These are phyloP conservation scores for Coniosporium tulheliwenetii DNA, from an alignment of 2,329 filamentous ascomycete species.

Conservation along the genomic window DNA sequence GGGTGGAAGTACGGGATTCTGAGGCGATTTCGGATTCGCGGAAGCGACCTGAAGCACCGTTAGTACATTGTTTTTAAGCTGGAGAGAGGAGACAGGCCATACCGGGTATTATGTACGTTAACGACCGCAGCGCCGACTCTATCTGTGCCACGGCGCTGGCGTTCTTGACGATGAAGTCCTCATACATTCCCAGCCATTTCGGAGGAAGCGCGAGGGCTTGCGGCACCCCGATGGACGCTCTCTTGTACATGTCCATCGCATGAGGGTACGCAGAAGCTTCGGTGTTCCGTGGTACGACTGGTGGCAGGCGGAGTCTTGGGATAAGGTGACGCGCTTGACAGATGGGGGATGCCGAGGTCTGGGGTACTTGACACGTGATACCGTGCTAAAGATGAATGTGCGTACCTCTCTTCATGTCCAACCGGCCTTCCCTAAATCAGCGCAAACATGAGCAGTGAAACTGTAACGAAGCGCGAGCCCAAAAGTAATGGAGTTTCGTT, in stretches of 20 bases:
- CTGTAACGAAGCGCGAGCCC: no score
- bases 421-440: no score
- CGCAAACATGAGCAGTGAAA: no score
- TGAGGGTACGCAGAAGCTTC: slow-evolving; percentile 2
- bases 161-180: slow-evolving; percentile 89
- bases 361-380: no score
- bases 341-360: no score
- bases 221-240: slow-evolving; percentile 14
- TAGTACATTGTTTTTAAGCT: slow-evolving; percentile 5
- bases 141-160: slow-evolving; percentile 87
- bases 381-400: no score
- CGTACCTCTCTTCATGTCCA: no score
- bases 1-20: slow-evolving; percentile 48
- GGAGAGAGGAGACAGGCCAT: slow-evolving; percentile 9
- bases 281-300: slow-evolving; percentile 1
- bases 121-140: slow-evolving; percentile 76
- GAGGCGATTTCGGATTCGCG: slow-evolving; percentile 90
- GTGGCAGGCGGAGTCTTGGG: slow-evolving; percentile 3
- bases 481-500: no score
- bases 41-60: slow-evolving; percentile 47
- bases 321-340: background rate
- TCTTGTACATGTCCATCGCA: slow-evolving; percentile 5
- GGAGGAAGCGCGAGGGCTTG: slow-evolving; percentile 43
- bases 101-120: slow-evolving; percentile 94
- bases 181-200: slow-evolving; percentile 56